Evolutionary conservation across 2,329 filamentous ascomycete species (phyloP).

Genomic region (Epichloe sylvatica): DNA sequence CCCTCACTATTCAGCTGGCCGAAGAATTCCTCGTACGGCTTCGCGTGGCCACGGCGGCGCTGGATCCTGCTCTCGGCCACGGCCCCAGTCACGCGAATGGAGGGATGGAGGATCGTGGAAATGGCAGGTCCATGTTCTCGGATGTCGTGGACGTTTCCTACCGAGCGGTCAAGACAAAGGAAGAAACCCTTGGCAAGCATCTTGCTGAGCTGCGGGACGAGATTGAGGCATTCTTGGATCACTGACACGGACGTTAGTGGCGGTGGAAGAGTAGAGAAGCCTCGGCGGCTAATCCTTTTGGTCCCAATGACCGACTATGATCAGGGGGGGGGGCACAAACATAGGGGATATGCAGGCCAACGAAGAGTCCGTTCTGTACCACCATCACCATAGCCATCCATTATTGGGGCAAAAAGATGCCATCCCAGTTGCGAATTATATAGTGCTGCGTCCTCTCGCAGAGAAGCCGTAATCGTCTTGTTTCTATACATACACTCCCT

Average conservation of each 20-base stretch:
- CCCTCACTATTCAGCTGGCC: constrained; percentile 27
- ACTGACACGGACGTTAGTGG: neutral
- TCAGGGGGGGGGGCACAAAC: too few relatives aligned
- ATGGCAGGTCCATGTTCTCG: constrained; percentile 18
- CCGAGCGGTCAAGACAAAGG: constrained; percentile 18
- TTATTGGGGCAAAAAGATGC: too few relatives aligned
- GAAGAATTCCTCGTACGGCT: constrained; percentile 26
- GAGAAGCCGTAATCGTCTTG: too few relatives aligned
- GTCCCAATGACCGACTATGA: too few relatives aligned
- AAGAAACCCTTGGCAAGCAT: constrained; percentile 21
- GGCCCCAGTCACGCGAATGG: constrained; percentile 1
- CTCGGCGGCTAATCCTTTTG: too few relatives aligned
- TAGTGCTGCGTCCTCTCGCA: too few relatives aligned
- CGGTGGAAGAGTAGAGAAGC: neutral
- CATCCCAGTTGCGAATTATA: too few relatives aligned
- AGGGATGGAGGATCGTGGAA: constrained; percentile 5
- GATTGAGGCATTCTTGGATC: constrained; percentile 20
- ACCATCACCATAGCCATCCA: too few relatives aligned
- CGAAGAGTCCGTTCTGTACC: too few relatives aligned
- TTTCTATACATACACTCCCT: too few relatives aligned
- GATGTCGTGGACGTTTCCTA: constrained; percentile 19
- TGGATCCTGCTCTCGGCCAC: constrained; percentile 13
- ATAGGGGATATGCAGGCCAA: too few relatives aligned
- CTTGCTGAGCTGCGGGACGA: constrained; percentile 19
- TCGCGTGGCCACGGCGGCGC: constrained; percentile 16